Conservation (phyloP, 2,329 filamentous ascomycete species). For the Trichoderma simmonsii region DNA sequence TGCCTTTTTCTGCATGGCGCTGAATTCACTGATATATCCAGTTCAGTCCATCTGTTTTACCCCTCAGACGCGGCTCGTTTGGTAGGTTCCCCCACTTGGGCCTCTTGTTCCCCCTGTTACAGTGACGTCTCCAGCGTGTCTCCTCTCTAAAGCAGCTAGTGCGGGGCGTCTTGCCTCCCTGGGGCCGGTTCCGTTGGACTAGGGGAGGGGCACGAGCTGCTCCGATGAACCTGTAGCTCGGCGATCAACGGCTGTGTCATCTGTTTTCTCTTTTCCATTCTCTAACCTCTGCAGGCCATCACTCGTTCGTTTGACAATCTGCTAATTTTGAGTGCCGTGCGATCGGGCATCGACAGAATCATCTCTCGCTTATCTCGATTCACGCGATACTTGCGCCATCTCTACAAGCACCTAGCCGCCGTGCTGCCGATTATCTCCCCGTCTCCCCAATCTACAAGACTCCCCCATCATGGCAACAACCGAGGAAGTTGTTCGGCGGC, state of each 20-base stretch:
- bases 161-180: not conserved
- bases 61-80: not conserved
- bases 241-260: not conserved
- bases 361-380: not conserved
- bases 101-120: not conserved
- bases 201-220: slow-evolving; percentile 1
- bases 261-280: not conserved
- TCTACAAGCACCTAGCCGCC: not conserved
- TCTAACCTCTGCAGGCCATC: not conserved
- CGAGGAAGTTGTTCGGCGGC: slow-evolving; percentile 43
- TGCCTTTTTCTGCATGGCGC: not conserved
- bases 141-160: slow-evolving; percentile 8
- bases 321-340: not conserved
- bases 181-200: not conserved
- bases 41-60: not conserved
- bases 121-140: slow-evolving; percentile 14
- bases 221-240: not conserved
- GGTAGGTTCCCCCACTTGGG: not conserved
- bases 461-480: slow-evolving; percentile 31
- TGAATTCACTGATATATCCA: not conserved
- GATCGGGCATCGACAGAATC: not conserved
- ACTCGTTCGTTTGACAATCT: not conserved
- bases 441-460: not conserved
- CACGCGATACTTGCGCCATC: not conserved
- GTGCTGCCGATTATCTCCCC: not conserved